Evolutionary conservation across 441 rosid genomes (phyloP).

Genomic region (Melastoma candidum): DNA sequence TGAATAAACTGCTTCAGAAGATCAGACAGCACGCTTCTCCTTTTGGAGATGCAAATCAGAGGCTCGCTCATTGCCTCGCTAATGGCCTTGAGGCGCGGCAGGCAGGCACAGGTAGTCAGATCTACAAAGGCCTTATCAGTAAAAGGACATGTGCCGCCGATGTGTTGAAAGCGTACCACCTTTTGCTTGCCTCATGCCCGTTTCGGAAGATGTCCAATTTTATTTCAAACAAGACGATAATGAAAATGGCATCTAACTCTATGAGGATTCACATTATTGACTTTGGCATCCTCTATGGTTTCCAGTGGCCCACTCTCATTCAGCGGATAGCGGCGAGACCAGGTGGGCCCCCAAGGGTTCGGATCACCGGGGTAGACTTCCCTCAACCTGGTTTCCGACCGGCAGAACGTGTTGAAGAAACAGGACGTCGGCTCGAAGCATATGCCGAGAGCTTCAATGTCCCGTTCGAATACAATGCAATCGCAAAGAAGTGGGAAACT

Average conservation of each 20-base stretch:
- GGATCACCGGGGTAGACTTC: constrained; percentile 60
- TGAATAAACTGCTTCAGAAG: constrained; percentile 39
- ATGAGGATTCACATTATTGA: constrained; percentile 45
- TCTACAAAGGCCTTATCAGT: constrained; percentile 44
- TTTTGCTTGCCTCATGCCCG: constrained; percentile 54
- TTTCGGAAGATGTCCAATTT: constrained; percentile 46
- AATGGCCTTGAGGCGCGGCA: constrained; percentile 52
- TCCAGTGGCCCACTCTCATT: constrained; percentile 60
- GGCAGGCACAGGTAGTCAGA: constrained; percentile 58
- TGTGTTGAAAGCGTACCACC: constrained; percentile 44
- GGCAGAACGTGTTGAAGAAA: constrained; percentile 52
- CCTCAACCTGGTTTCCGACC: constrained; percentile 69
- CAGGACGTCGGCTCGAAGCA: constrained; percentile 49
- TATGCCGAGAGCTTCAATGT: constrained; percentile 52
- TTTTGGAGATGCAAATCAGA: constrained; percentile 62
- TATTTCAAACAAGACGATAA: constrained; percentile 30
- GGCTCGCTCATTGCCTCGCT: constrained; percentile 51
- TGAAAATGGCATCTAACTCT: constrained; percentile 20
- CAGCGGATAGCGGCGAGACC: constrained; percentile 28
- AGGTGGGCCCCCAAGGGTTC: constrained; percentile 36
- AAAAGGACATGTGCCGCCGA: constrained; percentile 43
- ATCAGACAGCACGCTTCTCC: constrained; percentile 53
- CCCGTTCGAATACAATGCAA: constrained; percentile 50
- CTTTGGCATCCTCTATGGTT: constrained; percentile 64
- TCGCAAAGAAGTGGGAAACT: constrained; percentile 63